Base-by-base conservation (phyloP, 176 grass and related monocot genomes). In the Eragrostis nindensis region DNA sequence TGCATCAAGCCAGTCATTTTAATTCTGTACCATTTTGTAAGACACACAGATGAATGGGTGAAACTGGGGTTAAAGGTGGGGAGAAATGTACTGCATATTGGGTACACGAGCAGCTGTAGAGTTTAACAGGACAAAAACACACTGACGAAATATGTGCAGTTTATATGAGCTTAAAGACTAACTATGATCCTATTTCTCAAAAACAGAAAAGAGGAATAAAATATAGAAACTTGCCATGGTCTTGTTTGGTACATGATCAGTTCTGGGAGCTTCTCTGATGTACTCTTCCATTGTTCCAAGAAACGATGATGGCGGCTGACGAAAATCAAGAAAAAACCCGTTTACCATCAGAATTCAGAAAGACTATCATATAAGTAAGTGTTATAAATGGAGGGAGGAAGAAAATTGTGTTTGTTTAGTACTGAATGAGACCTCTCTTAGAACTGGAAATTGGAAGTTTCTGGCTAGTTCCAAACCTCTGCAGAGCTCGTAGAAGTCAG, bases 281-380 rank as follows among this genome's bases (percentile, higher is more conserved):
- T 97, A 97, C 78, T 97, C 94, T 68, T 97, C 94, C 94, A 97
- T 97, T 25, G 94, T 92, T 76, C 18, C 85, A 46, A 92, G 69
- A 88, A 97, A 97, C 26, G 90, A 88, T 73, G 82, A 12, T 11
- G 89, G 92, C 11, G 89, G 89, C 94, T 97, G 85, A 66, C 29
- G 45, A 85, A 78, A 25, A 80, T 60, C 53, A 44, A 63, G 70
- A 5, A 68, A 39, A 83, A 17, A 40, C 1, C 8, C n/a, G 79
- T 74, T 86, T 66, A 40, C 17, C 46, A 82, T 85, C 21, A 56
- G 13, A 46, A 79, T 27, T 77, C 26, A 82, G 38, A 46, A 61
- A 10, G n/a, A n/a, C n/a, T 77, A 26, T 42, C 19, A 44, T 56
- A 42, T 6, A 21, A 38, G 9, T 9, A 70, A 55, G 29, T 27